Evolutionary conservation across 306 rosid genomes (phyloP), one percentile per base, ranked within the genome.

Genomic region (Herpetospermum pedunculosum): DNA sequence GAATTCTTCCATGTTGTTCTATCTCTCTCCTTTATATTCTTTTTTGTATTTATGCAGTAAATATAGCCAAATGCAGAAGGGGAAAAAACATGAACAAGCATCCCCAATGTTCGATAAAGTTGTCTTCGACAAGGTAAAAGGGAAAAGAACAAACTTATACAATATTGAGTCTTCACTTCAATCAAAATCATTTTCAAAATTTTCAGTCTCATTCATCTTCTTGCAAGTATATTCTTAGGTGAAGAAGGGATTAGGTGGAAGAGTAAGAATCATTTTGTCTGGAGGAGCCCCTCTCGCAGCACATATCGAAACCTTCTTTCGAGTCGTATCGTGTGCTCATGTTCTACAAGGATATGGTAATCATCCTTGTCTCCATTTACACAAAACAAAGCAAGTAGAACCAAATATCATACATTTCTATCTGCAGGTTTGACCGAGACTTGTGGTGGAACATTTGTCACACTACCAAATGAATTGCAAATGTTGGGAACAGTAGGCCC

Each of bases 401-500:
- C 13, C 1, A 21, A 41, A 9, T n/a, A 19, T 41, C 73, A 38
- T 32, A n/a, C 46, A 29, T 34, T 21, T 50, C 6, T 23, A 69
- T 19, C 38, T 89, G 80, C 44, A 94, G 99, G 99, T 84, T 80
- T 94, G 77, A 91, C 99, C 10, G 99, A 94, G 88, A 94, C 97
- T 62, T 89, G 96, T 77, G 97, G 89, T 48, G 99, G 99, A 69
- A 86, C 99, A 78, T 94, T 94, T 75, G 99, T 94, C 68, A 83
- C 97, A 3, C 76, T 91, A 32, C 99, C 99, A 76, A 75, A 94
- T 83, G 96, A 91, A 80, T 30, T 83, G 43, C 57, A 57, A 34
- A 94, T 94, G 99, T 88, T 94, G 64, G 96, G 97, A 58, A 89
- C 99, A 0, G 99, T 94, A 72, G 99, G 99, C 41, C 99, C 99